Conservation (phyloP, 2,329 filamentous ascomycete genomes). For the Colletotrichum sp. region DNA sequence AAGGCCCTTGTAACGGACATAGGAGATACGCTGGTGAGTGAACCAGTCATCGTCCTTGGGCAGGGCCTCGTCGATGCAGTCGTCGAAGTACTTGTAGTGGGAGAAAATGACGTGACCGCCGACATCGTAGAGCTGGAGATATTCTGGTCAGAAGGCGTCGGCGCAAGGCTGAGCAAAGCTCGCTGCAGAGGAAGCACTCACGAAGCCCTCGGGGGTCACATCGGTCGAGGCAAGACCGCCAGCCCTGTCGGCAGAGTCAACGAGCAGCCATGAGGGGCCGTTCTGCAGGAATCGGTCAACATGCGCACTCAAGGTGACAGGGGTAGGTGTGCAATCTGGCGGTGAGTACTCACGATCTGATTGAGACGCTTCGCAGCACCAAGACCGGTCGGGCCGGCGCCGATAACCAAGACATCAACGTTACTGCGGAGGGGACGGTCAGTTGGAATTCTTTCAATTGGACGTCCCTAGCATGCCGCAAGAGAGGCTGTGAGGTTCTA, state of each 20-base stretch:
- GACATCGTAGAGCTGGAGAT: constrained; percentile 88
- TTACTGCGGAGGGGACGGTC: constrained; percentile 58
- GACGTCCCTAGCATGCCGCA: not conserved
- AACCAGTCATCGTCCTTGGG: constrained; percentile 96
- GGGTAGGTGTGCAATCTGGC: constrained; percentile 25
- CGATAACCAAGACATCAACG: constrained; percentile 97
- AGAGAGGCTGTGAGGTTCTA: not conserved
- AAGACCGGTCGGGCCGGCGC: constrained; percentile 94
- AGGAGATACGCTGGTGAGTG: constrained; percentile 97
- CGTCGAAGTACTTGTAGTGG: constrained; percentile 99
- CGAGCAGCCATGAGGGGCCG: constrained; percentile 92
- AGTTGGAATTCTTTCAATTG: not conserved
- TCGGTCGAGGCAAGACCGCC: constrained; percentile 97
- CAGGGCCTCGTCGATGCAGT: constrained; percentile 96
- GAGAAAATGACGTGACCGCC: constrained; percentile 99
- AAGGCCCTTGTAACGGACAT: constrained; percentile 93
- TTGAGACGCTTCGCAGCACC: constrained; percentile 98
- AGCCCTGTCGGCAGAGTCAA: constrained; percentile 89
- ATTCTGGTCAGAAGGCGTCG: constrained; percentile 15
- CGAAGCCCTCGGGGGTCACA: constrained; percentile 93
- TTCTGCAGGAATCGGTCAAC: constrained; percentile 59
- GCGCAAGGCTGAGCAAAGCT: not conserved
- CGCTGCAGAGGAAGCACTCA: constrained; percentile 58
- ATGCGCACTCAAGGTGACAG: constrained; percentile 25
- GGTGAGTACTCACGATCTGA: constrained; percentile 77